Evolutionary conservation across 2,329 filamentous ascomycete genomes (phyloP).

Genomic region (Aspergillus ruber): DNA sequence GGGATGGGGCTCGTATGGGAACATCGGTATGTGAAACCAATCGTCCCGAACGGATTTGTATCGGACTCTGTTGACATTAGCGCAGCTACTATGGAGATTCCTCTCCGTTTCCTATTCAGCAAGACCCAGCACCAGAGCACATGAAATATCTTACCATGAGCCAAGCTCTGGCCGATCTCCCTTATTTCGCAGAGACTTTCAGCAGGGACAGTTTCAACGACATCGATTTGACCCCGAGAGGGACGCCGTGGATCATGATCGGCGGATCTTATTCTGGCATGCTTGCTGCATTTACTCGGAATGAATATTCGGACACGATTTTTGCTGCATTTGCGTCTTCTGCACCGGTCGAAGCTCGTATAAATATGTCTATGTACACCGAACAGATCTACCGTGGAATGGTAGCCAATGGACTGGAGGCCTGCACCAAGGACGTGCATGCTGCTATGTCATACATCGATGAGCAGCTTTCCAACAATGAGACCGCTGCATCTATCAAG

Average conservation of each 20-base stretch:
- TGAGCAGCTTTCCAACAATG: constrained; percentile 32
- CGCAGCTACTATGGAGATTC: constrained; percentile 39
- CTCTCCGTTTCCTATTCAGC: constrained; percentile 30
- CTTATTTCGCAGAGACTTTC: constrained; percentile 40
- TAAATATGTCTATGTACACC: constrained; percentile 48
- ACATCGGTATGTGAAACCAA: constrained; percentile 27
- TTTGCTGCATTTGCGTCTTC: constrained; percentile 37
- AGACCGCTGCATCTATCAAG: constrained; percentile 38
- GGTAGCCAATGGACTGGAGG: constrained; percentile 43
- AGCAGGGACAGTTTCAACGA: constrained; percentile 22
- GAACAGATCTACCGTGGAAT: constrained; percentile 46
- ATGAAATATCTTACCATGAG: constrained; percentile 37
- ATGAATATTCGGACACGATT: constrained; percentile 37
- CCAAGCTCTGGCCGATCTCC: constrained; percentile 41
- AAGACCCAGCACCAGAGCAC: constrained; percentile 32
- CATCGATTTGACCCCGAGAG: constrained; percentile 33
- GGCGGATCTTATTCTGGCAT: constrained; percentile 43
- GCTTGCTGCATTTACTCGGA: constrained; percentile 39
- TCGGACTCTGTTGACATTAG: constrained; percentile 3
- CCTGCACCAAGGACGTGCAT: constrained; percentile 46
- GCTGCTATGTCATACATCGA: constrained; percentile 47
- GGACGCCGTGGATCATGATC: constrained; percentile 42
- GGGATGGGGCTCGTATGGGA: constrained; percentile 38
- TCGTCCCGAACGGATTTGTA: neutral
- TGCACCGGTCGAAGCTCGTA: constrained; percentile 40